phyloP scores from a whole-genome alignment of 2,329 filamentous ascomycete species.

The Colletotrichum godetiae region DNA sequence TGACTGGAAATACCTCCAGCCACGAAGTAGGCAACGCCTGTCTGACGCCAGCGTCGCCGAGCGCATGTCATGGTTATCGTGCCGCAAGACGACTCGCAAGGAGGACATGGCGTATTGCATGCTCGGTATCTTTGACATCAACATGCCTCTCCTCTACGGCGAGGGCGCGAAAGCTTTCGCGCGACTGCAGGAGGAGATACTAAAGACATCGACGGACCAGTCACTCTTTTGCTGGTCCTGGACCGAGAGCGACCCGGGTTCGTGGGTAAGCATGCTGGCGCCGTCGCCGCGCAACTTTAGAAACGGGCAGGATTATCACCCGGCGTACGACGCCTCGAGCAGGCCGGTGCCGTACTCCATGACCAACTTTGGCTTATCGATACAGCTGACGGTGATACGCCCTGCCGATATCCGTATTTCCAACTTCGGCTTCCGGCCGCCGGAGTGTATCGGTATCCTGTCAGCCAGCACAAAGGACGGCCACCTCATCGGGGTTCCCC shows the following conservation, averaged over 20 bases:
- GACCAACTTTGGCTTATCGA: conserved; percentile 32
- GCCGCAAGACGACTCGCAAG: conserved; percentile 37
- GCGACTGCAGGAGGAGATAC: conserved; percentile 36
- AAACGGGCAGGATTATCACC: conserved; percentile 5
- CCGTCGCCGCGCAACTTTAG: conserved; percentile 21
- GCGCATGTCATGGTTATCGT: conserved; percentile 45
- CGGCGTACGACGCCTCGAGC: conserved; percentile 8
- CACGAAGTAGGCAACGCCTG: background rate
- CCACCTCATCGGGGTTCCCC: conserved; percentile 2
- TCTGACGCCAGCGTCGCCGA: conserved; percentile 38
- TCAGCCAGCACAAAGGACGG: background rate
- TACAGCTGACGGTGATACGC: conserved; percentile 10
- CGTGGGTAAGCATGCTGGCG: conserved; percentile 28
- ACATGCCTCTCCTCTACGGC: conserved; percentile 44
- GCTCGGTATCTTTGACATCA: conserved; percentile 44
- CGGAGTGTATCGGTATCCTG: conserved; percentile 5
- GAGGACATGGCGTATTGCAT: conserved; percentile 45
- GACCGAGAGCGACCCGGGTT: conserved; percentile 19
- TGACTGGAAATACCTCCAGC: conserved; percentile 12
- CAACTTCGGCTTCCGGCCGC: background rate
- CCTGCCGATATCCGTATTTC: background rate
- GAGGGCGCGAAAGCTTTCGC: conserved; percentile 42
- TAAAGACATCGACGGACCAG: conserved; percentile 27
- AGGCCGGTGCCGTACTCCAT: conserved; percentile 23
- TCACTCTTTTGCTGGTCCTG: conserved; percentile 34